phyloP scores from a whole-genome alignment of 2,329 filamentous ascomycete genomes.

The Parasarocladium wereldwijsianum region DNA sequence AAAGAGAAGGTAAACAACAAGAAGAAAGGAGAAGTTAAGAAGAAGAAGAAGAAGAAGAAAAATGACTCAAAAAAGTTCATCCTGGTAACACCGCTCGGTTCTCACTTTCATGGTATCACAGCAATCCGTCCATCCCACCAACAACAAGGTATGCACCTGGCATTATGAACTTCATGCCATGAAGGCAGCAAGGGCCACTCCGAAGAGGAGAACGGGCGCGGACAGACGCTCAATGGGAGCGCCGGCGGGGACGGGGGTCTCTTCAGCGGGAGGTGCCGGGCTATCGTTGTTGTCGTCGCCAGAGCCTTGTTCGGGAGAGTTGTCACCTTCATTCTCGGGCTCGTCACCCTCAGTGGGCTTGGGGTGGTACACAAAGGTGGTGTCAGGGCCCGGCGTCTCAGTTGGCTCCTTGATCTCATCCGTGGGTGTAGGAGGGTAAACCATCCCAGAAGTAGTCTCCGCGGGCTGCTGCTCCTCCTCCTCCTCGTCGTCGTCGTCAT shows the following conservation, averaged over 20 bases:
- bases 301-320: not conserved
- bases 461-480: no score
- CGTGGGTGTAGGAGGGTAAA: no score
- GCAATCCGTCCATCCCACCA: no score
- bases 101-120: no score
- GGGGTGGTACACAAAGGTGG: no score
- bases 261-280: constrained; percentile 3
- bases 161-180: not conserved
- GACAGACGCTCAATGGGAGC: constrained; percentile 3
- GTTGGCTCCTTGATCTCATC: no score
- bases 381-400: no score
- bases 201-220: constrained; percentile 1
- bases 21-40: not conserved
- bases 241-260: constrained; percentile 4
- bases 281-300: constrained; percentile 2
- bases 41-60: not conserved
- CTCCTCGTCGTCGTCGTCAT: not conserved
- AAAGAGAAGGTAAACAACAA: not conserved
- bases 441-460: no score
- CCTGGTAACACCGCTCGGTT: not conserved
- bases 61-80: not conserved
- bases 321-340: not conserved
- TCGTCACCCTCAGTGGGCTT: no score
- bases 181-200: constrained; percentile 3
- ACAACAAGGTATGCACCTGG: no score